phyloP scores from a whole-genome alignment of 169 alveolate genomes.

The Theileria annulata region DNA sequence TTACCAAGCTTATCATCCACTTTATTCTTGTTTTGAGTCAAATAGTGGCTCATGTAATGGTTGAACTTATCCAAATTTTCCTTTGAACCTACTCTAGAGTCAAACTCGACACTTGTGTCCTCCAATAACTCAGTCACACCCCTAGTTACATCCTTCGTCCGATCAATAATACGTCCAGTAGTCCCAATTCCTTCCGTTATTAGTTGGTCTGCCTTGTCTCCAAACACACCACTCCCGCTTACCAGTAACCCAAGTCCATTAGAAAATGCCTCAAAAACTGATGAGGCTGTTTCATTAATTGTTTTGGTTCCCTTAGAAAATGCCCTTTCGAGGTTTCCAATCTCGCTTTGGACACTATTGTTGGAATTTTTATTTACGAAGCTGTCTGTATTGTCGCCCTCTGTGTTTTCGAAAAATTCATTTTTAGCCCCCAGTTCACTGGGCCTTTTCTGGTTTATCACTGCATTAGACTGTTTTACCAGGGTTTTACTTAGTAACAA shows the following conservation, averaged over 20 bases:
- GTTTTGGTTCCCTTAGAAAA: neutral
- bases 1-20: neutral
- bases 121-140: neutral
- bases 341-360: neutral
- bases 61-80: neutral
- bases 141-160: neutral
- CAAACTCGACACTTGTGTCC: neutral
- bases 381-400: neutral
- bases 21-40: neutral
- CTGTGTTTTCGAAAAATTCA: neutral
- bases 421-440: neutral
- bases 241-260: neutral
- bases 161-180: neutral
- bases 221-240: neutral
- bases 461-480: neutral
- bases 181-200: neutral
- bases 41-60: conserved; percentile 2
- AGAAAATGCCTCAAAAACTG: neutral
- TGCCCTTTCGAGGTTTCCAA: neutral
- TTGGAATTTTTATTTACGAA: neutral
- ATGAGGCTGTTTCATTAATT: neutral
- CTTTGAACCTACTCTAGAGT: neutral
- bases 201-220: neutral
- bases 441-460: neutral
- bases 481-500: neutral